Base-by-base conservation (phyloP, 2,329 filamentous ascomycete species). In the Didymella arachidicola region DNA sequence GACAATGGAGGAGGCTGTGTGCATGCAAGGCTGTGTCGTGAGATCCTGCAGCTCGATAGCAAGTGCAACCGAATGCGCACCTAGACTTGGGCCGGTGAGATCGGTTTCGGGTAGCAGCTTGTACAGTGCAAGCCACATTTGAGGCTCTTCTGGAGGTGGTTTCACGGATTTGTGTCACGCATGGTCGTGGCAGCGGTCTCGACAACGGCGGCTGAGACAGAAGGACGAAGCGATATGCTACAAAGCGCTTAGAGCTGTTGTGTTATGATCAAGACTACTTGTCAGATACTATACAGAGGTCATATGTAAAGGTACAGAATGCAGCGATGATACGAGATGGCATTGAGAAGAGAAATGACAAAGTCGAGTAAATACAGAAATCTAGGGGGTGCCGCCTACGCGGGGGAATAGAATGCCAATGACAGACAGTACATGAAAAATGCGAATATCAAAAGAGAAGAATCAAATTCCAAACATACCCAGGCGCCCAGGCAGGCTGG, bases 341-440 rank as follows among this genome's bases (percentile, higher is more conserved):
- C 42, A 68, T 66, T 67, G 59, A 64, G 49, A 60, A 60, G 44
- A 60, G 65, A 57, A n/a, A 47, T 18, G 54, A 42, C 53, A 42
- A 60, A 63, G 60, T 48, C 19, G 54, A 51, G 60, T 57, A 59
- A 47, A 53, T 65, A 65, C 58, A 61, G 39, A 61, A 63, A 61
- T 61, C 59, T 66, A 65, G 39, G 50, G 44, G 32, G 29, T 42
- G 49, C 26, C 38, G 30, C 44, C 26, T 44, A 25, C 18, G 16
- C 27, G 30, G 39, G 32, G 43, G 44, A 45, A 39, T 39, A 11
- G 27, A 39, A 26, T 44, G 26, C 38, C 32, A 42, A 41, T 18
- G 18, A 26, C n/a, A 38, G 36, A 18, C 12, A 38, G 36, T 29
- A 10, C 22, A 26, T 41, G 14, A 22, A 46, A 16, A 14, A 41